phyloP scores from a whole-genome alignment of 2,329 filamentous ascomycete species.

The Colletotrichum sp. region DNA sequence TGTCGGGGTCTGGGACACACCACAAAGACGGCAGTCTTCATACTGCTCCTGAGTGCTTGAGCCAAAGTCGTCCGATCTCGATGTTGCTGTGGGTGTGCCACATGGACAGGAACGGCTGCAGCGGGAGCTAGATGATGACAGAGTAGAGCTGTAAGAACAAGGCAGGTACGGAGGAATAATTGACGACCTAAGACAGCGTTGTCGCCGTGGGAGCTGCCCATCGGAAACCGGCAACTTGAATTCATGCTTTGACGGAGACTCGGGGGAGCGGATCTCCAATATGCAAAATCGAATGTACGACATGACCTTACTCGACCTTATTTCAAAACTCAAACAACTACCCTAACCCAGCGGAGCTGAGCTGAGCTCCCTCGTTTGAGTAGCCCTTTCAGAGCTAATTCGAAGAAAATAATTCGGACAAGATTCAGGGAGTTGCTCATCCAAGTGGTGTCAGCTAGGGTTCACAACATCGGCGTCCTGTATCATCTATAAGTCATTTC shows the following conservation, averaged over 20 bases:
- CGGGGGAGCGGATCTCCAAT: not conserved
- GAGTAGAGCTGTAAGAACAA: not conserved
- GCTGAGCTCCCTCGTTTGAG: not conserved
- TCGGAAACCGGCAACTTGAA: not conserved
- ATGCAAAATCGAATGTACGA: not conserved
- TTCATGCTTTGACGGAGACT: not conserved
- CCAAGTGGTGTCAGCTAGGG: not conserved
- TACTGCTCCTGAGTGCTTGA: not conserved
- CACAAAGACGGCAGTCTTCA: not conserved
- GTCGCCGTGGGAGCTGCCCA: not conserved
- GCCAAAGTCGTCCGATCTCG: not conserved
- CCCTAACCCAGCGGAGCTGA: not conserved
- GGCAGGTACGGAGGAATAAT: not conserved
- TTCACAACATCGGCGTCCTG: not conserved
- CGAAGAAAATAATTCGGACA: not conserved
- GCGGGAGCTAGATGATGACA: not conserved
- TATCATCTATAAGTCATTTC: not conserved
- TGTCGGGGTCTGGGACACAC: not conserved
- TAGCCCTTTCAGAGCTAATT: not conserved
- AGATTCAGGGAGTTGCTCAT: not conserved
- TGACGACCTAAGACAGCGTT: not conserved
- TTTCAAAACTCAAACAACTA: not conserved
- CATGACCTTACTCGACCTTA: not conserved
- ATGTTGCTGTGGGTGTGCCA: slow-evolving; percentile 6
- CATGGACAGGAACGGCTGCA: slow-evolving; percentile 25